phyloP scores from a whole-genome alignment of 371 early-diverging fungal species.

The Apophysomyces trapeziformis region DNA sequence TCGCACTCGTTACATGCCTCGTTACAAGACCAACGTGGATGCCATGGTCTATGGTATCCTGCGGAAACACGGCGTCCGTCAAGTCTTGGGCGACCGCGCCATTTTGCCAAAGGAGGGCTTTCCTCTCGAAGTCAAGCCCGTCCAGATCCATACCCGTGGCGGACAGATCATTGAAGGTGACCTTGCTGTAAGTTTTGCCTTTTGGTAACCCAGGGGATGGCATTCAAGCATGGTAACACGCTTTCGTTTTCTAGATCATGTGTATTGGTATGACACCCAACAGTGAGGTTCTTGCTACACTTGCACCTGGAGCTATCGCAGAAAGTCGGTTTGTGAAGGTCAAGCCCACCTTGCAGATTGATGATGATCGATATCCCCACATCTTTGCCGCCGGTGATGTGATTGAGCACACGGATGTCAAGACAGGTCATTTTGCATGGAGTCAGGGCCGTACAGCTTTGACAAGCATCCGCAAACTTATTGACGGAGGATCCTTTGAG shows the following conservation, averaged over 20 bases:
- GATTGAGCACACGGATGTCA: constrained; percentile 48
- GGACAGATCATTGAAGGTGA: constrained; percentile 58
- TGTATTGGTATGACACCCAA: constrained; percentile 74
- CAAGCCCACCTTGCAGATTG: constrained; percentile 68
- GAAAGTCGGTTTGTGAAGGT: constrained; percentile 57
- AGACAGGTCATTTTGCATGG: constrained; percentile 59
- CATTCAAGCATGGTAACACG: not conserved
- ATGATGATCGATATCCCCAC: constrained; percentile 61
- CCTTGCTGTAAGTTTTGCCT: constrained; percentile 46
- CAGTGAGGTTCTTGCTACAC: constrained; percentile 43
- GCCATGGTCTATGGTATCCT: constrained; percentile 46
- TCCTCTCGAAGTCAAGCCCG: constrained; percentile 50
- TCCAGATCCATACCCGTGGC: constrained; percentile 47
- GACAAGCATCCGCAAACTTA: constrained; percentile 34
- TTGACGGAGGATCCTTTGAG: constrained; percentile 31
- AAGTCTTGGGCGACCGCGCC: constrained; percentile 55
- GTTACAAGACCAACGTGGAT: constrained; percentile 56
- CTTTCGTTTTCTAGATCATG: constrained; percentile 43
- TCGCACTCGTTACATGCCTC: constrained; percentile 54
- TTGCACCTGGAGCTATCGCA: constrained; percentile 50
- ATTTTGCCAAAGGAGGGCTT: constrained; percentile 50
- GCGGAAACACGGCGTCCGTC: constrained; percentile 51
- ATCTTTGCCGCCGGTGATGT: constrained; percentile 74
- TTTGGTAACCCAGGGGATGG: not conserved
- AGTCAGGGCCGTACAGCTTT: constrained; percentile 42